Evolutionary conservation across 2,329 filamentous ascomycete genomes (phyloP).

Genomic region (Triangularia setosa): DNA sequence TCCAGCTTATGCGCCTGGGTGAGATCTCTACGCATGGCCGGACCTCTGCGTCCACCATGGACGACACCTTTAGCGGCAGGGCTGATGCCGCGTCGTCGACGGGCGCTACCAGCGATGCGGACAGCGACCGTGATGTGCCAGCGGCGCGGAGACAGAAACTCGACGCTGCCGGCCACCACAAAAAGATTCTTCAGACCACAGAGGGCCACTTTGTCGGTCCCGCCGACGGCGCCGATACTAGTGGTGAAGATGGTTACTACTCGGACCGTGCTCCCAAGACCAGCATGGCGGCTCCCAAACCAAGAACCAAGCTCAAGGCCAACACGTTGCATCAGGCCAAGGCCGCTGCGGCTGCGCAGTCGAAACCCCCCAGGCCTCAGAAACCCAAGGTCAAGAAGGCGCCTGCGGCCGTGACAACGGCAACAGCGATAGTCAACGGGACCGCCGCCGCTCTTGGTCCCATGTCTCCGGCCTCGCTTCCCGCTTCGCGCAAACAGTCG

Average conservation of each 20-base stretch:
- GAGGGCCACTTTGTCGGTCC: constrained; percentile 50
- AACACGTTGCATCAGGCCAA: constrained; percentile 35
- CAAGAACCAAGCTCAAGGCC: constrained; percentile 38
- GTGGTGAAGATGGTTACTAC: constrained; percentile 57
- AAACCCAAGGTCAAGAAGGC: constrained; percentile 53
- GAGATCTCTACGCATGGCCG: constrained; percentile 90
- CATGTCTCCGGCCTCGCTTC: constrained; percentile 64
- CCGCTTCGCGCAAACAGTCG: constrained; percentile 72
- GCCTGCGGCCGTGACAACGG: constrained; percentile 28
- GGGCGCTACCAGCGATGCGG: constrained; percentile 75
- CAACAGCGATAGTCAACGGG: constrained; percentile 52
- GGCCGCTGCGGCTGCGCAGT: constrained; percentile 33
- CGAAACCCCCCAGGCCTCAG: constrained; percentile 43
- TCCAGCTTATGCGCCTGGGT: constrained; percentile 93
- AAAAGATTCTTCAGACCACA: constrained; percentile 48
- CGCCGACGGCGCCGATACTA: constrained; percentile 40
- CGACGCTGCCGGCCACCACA: constrained; percentile 40
- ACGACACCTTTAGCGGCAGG: constrained; percentile 87
- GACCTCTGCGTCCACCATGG: constrained; percentile 86
- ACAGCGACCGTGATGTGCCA: constrained; percentile 62
- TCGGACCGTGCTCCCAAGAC: constrained; percentile 42
- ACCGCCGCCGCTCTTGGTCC: constrained; percentile 40
- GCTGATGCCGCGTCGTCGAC: constrained; percentile 83
- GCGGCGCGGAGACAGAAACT: constrained; percentile 56
- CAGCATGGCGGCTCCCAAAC: constrained; percentile 38